Evolutionary conservation across 202 grass and related monocot genomes (phyloP), one percentile per base, ranked within the genome.

Genomic region (Brachypodium distachyon): DNA sequence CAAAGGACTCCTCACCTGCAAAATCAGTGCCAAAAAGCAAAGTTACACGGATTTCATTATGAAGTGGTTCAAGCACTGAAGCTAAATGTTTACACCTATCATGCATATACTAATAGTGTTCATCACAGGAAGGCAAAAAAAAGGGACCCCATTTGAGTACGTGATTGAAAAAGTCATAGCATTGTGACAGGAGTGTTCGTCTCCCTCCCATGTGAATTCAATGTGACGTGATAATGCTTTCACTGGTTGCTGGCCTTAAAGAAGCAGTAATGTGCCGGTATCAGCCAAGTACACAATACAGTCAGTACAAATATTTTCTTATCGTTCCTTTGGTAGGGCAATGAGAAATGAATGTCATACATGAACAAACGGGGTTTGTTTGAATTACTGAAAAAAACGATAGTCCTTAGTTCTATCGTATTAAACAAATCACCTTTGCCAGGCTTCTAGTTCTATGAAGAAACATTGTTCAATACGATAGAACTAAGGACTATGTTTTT

Each of bases 1-100:
- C 58, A 63, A 70, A 56, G 70, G 81, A 75, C 75, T 85, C 82
- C 87, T 87, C 59, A 84, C 82, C 95, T 98, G 75, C 41, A 71
- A 84, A 82, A 64, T 56, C 37, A 87, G 55, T 62, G 55, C 7
- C 43, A 80, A 60, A 63, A 39, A 65, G 0, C 43, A 59, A 75
- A 22, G 53, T 41, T 46, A 43, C 1, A 52, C 29, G 9, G 67
- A 21, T 33, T 71, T 40, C 23, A 48, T 47, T 75, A 28, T 62
- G 6, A 61, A 34, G 42, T 74, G 16, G 40, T 51, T 32, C 32
- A 53, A 73, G 22, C 68, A 59, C 60, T 42, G 44, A 47, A 47
- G 19, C n/a, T 37, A 60, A 37, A 47, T 75, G 38, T 60, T 5
- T 43, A 46, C 11, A 41, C 65, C 46, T 79, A 44, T 23, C 38